These are phyloP conservation scores for Fragaria nilgerrensis DNA, from an alignment of 306 rosid genomes.

Conservation along the genomic window DNA sequence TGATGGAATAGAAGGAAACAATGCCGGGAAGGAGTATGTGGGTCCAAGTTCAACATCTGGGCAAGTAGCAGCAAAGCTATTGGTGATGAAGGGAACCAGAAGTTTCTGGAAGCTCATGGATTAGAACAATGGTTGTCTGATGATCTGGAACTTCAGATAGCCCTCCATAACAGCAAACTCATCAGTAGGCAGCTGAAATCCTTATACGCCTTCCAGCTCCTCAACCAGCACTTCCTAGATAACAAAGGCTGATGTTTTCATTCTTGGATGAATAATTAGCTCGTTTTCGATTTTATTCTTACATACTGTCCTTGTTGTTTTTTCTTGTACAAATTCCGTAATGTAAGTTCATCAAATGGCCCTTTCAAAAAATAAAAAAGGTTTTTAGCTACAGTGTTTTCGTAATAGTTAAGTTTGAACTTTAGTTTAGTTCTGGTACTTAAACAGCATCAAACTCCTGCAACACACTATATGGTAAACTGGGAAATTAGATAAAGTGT, in stretches of 20 bases:
- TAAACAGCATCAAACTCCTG: conserved; percentile 6
- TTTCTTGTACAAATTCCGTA: background rate
- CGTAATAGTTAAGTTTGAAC: too few relatives aligned
- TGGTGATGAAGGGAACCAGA: conserved; percentile 85
- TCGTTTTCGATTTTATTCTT: conserved; percentile 12
- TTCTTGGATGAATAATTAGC: conserved; percentile 15
- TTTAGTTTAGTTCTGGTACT: background rate
- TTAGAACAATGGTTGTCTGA: conserved; percentile 97
- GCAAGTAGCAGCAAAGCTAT: conserved; percentile 66
- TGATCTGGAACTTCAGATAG: conserved; percentile 76
- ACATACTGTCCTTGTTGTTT: background rate
- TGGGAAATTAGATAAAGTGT: background rate
- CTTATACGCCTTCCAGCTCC: conserved; percentile 53
- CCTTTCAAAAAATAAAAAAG: background rate
- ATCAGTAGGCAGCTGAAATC: conserved; percentile 87
- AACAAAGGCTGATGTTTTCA: background rate
- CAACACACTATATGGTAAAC: background rate
- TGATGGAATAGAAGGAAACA: conserved; percentile 36
- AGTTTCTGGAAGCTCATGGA: conserved; percentile 92
- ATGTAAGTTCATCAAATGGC: background rate
- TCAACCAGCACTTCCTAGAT: conserved; percentile 23
- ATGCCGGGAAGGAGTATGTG: conserved; percentile 47
- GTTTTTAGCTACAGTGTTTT: background rate
- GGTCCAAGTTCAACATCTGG: conserved; percentile 45
- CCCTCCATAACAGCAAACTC: conserved; percentile 70